Evolutionary conservation across 2,329 filamentous ascomycete genomes (phyloP).

Genomic region (Aureobasidium uvarum): DNA sequence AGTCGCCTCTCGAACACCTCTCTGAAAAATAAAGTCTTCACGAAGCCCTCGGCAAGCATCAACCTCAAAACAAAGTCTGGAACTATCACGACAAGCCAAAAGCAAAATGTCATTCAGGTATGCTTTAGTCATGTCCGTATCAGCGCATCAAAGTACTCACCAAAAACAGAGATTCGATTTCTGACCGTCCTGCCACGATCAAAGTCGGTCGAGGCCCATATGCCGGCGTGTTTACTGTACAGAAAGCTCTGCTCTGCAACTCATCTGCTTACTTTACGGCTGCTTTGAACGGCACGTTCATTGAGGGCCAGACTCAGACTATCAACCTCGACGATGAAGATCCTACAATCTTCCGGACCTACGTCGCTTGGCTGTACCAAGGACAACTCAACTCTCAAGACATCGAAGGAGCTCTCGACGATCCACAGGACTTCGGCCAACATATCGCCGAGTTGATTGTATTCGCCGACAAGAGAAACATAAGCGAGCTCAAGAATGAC

Average conservation of each 20-base stretch:
- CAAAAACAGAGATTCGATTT: neutral
- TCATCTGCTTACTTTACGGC: slow-evolving; percentile 1
- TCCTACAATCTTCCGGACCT: neutral
- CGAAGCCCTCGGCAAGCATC: neutral
- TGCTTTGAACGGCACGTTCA: neutral
- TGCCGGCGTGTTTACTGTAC: neutral
- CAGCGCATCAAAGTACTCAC: too few relatives aligned
- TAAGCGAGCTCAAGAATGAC: neutral
- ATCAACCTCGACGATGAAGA: slow-evolving; percentile 4
- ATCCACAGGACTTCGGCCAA: neutral
- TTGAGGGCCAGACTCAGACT: neutral
- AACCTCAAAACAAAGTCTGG: neutral
- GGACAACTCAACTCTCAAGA: neutral
- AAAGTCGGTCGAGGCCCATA: neutral
- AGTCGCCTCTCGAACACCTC: too few relatives aligned
- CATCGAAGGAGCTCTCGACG: neutral
- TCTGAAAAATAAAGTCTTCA: too few relatives aligned
- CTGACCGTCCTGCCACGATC: neutral
- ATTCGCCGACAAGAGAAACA: slow-evolving; percentile 11
- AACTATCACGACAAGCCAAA: neutral
- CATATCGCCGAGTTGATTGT: neutral
- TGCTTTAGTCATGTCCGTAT: neutral
- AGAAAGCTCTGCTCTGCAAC: slow-evolving; percentile 5
- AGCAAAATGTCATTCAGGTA: slow-evolving; percentile 3
- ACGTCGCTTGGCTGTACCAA: slow-evolving; percentile 11